Base-by-base conservation (phyloP, 116 monocot genomes). In the Trichopus zeylanicus region DNA sequence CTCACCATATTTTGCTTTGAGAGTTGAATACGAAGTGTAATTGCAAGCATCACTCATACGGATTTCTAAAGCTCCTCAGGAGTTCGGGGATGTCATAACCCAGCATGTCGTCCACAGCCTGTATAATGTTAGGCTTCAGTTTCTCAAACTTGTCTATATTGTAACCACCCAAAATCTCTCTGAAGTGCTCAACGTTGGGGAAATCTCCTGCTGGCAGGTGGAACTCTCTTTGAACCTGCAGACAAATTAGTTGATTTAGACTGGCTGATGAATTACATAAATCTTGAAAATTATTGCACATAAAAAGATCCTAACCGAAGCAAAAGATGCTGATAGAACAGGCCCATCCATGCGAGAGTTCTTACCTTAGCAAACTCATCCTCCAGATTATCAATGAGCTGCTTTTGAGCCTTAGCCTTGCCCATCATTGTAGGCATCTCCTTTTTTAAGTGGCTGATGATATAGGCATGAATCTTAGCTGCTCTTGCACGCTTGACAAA, bases 341-440 rank as follows among this genome's bases (percentile, higher is more conserved):
- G n/a, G n/a, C n/a, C n/a, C n/a, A n/a, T n/a, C n/a, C n/a, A n/a
- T n/a, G n/a, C 80, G 75, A 29, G 83, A 80, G 49, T 60, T 56
- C 8, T 7, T 70, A 91, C 92, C 92, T 92, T 92, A 20, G 73
- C 70, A 73, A 92, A 92, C 66, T 87, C 87, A 60, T 75, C 79
- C 37, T 73, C 84, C 31, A 92, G 56, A 62, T 84, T 78, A 31
- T 87, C 84, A 52, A 84, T 79, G 29, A 92, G 87, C 48, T 73
- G 52, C 34, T 81, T 77, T 57, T 92, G 87, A 66, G 81, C 63
- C 69, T 87, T 87, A 27, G 92, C 83, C 68, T 92, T 92, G 32
- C 92, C 92, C 53, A 92, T 87, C 81, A 92, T 83, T 46, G 83
- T 73, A 51, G 92, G 87, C 92, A 92, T 92, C 64, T 92, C 87